Percentiles rank a stretch among this genome's conserved stretches.
Conservation (phyloP, 2,329 filamentous ascomycete species). For the Monosporascus cannonballus region DNA sequence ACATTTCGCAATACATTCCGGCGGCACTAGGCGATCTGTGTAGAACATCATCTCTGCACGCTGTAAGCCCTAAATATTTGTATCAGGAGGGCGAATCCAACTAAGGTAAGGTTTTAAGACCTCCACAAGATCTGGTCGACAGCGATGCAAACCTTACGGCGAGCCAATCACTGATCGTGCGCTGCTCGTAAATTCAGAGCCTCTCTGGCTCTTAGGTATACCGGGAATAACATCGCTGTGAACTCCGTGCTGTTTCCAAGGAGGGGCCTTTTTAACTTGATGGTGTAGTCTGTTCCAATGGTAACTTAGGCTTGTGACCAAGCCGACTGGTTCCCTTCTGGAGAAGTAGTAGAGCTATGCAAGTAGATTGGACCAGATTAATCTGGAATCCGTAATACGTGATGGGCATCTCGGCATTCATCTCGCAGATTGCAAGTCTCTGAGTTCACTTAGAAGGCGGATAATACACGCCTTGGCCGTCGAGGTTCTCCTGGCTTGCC, state of each 20-base stretch:
- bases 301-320: neutral
- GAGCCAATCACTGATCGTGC: neutral
- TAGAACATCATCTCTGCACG: neutral
- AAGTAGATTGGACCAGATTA: conserved; percentile 5
- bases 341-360: neutral
- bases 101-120: neutral
- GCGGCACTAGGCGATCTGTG: no score
- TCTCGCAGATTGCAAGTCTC: neutral
- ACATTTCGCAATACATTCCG: no score
- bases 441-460: neutral
- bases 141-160: neutral
- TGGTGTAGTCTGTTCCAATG: no score
- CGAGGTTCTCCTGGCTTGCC: neutral
- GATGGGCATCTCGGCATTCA: conserved; percentile 18
- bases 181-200: neutral
- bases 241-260: neutral
- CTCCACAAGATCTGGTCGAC: neutral
- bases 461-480: neutral
- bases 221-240: neutral
- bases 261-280: no score
- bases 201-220: neutral
- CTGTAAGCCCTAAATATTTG: neutral
- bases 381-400: conserved; percentile 3
- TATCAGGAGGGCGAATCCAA: neutral
- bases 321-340: neutral